Percentiles rank a stretch among this genome's conserved stretches.
These are phyloP conservation scores for Rhynchospora pubera DNA, from an alignment of 176 grass and related monocot genomes.

Conservation along the genomic window DNA sequence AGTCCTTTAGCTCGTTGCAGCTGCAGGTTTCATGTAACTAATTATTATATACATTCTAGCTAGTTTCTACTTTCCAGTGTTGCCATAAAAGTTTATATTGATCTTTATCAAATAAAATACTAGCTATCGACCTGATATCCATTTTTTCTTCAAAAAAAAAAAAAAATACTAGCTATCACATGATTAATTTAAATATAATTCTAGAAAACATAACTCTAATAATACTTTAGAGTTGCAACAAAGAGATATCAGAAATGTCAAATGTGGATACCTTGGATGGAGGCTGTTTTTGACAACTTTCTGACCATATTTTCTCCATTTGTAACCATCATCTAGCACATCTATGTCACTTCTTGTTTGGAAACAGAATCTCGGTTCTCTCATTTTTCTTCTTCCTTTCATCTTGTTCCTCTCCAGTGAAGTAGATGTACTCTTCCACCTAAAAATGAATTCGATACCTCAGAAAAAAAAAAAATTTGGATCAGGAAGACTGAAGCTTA, in stretches of 20 bases:
- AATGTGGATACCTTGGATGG: constrained; percentile 62
- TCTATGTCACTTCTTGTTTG: constrained; percentile 91
- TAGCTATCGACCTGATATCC: no score
- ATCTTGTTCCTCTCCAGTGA: constrained; percentile 61
- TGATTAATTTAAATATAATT: background rate
- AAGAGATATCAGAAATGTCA: background rate
- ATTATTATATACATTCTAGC: background rate
- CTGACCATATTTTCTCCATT: constrained; percentile 98
- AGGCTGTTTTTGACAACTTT: constrained; percentile 98
- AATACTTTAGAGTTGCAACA: background rate
- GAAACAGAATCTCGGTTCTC: constrained; percentile 97
- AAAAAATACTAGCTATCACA: background rate
- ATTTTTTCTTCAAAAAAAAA: no score
- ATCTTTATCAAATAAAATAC: background rate
- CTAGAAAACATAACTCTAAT: background rate
- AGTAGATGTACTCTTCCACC: constrained; percentile 57
- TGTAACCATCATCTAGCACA: constrained; percentile 94
- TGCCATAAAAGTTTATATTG: background rate
- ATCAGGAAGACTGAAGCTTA: background rate
- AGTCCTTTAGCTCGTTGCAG: background rate
- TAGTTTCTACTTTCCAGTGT: background rate
- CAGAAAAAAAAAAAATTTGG: background rate
- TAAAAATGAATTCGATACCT: constrained; percentile 14
- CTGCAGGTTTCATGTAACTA: background rate
- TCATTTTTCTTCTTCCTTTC: constrained; percentile 93